Evolutionary conservation across 768 basidiomycete species (phyloP).

Genomic region (Xerocomellus amylosporus): DNA sequence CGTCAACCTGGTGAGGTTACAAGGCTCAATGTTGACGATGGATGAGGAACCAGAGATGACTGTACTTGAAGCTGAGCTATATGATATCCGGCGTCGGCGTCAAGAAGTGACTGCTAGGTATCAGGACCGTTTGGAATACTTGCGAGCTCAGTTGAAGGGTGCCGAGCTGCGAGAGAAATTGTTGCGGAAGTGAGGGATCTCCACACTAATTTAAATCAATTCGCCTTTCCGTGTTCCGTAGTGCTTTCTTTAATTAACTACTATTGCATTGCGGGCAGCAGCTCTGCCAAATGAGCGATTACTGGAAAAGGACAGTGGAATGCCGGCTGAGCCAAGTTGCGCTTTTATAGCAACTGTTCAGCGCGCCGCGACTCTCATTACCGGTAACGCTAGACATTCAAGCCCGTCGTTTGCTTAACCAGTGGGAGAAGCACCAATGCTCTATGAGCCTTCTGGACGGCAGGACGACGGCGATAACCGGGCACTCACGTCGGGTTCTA

Average conservation of each 20-base stretch:
- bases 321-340: not conserved
- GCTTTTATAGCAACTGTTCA: constrained; percentile 1
- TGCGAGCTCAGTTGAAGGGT: constrained; percentile 78
- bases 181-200: constrained; percentile 48
- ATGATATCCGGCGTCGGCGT: constrained; percentile 64
- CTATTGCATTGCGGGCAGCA: not conserved
- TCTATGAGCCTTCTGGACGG: constrained; percentile 18
- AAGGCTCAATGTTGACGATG: constrained; percentile 17
- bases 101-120: constrained; percentile 73
- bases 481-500: constrained; percentile 33
- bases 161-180: constrained; percentile 83
- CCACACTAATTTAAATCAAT: not conserved
- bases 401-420: not conserved
- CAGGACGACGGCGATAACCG: constrained; percentile 35
- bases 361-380: not conserved
- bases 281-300: not conserved
- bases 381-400: not conserved
- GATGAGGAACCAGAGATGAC: constrained; percentile 38
- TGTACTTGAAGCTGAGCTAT: constrained; percentile 55
- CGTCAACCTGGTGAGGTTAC: constrained; percentile 51
- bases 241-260: constrained; percentile 14
- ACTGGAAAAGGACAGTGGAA: not conserved
- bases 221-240: constrained; percentile 15
- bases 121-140: constrained; percentile 71
- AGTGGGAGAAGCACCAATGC: constrained; percentile 8